These are phyloP conservation scores for Zoysia matrella DNA, from an alignment of 202 grass and related monocot species.

Conservation along the genomic window DNA sequence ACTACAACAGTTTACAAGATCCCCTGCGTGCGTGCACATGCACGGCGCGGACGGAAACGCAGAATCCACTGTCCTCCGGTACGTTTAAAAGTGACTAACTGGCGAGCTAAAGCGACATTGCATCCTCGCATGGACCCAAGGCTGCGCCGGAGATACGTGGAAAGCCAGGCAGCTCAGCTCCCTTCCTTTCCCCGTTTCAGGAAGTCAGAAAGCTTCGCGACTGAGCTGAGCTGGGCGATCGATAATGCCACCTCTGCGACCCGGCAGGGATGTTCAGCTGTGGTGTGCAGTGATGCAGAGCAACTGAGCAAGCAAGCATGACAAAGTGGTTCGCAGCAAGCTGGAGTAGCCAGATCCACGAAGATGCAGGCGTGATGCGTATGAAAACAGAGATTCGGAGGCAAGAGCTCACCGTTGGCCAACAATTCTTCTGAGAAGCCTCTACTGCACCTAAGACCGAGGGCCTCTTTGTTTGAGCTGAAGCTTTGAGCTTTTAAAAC, in stretches of 20 bases:
- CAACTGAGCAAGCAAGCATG: neutral
- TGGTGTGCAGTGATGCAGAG: neutral
- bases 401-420: neutral
- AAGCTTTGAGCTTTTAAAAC: too few species aligned
- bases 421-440: too few species aligned
- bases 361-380: neutral
- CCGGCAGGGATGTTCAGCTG: neutral
- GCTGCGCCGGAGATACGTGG: constrained; percentile 9
- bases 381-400: neutral
- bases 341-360: neutral
- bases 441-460: too few species aligned
- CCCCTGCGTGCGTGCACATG: too few species aligned
- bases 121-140: neutral
- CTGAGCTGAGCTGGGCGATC: neutral
- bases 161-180: constrained; percentile 12
- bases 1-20: too few species aligned
- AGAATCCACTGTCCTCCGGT: too few species aligned
- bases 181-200: neutral
- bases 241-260: too few species aligned
- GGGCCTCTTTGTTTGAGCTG: too few species aligned
- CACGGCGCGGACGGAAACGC: too few species aligned
- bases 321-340: neutral
- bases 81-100: too few species aligned
- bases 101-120: too few species aligned
- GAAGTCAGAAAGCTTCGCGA: neutral